These are phyloP conservation scores for Cyclotella cryptica DNA, from an alignment of 108 stramenopile genomes.

Conservation along the genomic window DNA sequence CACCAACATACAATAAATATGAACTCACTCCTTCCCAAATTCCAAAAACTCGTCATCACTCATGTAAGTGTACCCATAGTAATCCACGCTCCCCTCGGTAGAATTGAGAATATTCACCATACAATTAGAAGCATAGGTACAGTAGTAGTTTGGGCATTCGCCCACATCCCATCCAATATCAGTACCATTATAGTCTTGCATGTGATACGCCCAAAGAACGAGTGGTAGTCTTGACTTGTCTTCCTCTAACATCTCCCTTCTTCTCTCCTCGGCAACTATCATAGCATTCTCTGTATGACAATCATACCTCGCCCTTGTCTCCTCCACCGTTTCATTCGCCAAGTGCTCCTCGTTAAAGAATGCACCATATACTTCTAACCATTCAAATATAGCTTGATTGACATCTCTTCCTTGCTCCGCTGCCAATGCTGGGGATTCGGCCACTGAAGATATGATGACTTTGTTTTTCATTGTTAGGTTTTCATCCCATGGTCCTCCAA, in stretches of 20 bases:
- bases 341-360: constrained; percentile 64
- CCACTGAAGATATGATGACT: constrained; percentile 28
- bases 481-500: constrained; percentile 8
- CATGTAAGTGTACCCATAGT: constrained; percentile 6
- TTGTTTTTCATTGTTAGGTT: constrained; percentile 15
- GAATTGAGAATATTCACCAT: constrained; percentile 18
- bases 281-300: constrained; percentile 60
- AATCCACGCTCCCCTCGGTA: constrained; percentile 8
- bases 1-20: not conserved
- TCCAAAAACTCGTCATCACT: constrained; percentile 38
- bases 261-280: constrained; percentile 3
- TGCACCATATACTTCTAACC: constrained; percentile 57
- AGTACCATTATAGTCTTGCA: constrained; percentile 14
- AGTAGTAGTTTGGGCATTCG: constrained; percentile 31
- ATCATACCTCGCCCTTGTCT: constrained; percentile 46
- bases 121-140: constrained; percentile 34
- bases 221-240: not conserved
- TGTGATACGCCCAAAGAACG: constrained; percentile 32
- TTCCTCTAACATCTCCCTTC: too few species aligned
- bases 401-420: constrained; percentile 10
- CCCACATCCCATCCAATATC: constrained; percentile 31
- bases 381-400: constrained; percentile 68
- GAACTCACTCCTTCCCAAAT: constrained; percentile 23
- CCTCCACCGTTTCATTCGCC: constrained; percentile 43
- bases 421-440: constrained; percentile 16